Evolutionary conservation across 208 protist species (phyloP), one percentile per base, ranked within the genome.

Genomic region (Trypanosoma rangeli): DNA sequence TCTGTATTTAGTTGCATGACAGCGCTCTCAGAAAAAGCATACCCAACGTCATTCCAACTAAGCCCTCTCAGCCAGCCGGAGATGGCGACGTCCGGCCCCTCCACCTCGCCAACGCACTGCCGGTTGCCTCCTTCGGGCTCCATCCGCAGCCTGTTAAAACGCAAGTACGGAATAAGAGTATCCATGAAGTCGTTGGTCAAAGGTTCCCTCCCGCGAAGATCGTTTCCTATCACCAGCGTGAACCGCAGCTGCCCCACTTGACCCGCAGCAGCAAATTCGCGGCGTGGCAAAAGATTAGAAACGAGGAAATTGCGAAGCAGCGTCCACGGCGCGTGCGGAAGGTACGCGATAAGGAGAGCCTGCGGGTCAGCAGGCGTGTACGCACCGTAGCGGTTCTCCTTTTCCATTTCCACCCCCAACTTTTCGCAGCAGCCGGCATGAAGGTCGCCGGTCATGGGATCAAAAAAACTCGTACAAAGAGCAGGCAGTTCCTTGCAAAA

Each of bases 281-380:
- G 15, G 1, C n/a, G 16, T 0, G 75, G 69, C 76, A 73, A 20
- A 29, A 65, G 79, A 54, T 83, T 86, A 3, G 78, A 66, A 37
- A 75, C 73, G 49, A 89, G 70, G 26, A 78, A 33, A 68, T 92
- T 92, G 61, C 84, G 81, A n/a, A 89, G 59, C 48, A 92, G 56
- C 29, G 68, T 57, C 86, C 86, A 92, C 9, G 86, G 86, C 49
- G 79, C 82, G 72, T 87, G 83, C 7, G 83, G 86, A 55, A 87
- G 79, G 64, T 85, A 92, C 16, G 84, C 73, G n/a, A 89, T 68
- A 22, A 85, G 64, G 12, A 87, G 22, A 18, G 77, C 63, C 15
- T 57, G 18, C 13, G 33, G 5, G 18, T 49, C 61, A 12, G 5
- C 37, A 8, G 82, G 72, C 42, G 49, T 66, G 58, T 89, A 89